Evolutionary conservation across 2,329 filamentous ascomycete species (phyloP).

Genomic region (Ophiobolus disseminans): DNA sequence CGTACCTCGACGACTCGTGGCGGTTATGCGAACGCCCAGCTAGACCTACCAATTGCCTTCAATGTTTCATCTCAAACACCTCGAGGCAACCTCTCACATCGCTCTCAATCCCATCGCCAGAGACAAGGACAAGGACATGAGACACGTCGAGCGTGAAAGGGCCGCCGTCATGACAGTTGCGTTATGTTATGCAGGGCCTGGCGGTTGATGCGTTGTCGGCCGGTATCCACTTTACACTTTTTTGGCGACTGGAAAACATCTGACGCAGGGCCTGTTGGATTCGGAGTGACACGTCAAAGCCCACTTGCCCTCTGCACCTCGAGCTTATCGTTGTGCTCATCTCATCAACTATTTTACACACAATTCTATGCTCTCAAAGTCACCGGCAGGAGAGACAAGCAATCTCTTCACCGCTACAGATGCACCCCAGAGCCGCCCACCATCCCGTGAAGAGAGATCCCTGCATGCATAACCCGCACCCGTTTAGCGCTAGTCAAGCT

Average conservation of each 20-base stretch:
- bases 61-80: constrained; percentile 28
- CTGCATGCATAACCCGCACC: constrained; percentile 9
- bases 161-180: constrained; percentile 2
- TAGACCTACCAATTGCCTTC: constrained; percentile 18
- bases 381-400: too few relatives aligned
- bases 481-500: constrained; percentile 5
- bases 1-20: constrained; percentile 17
- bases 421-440: constrained; percentile 2
- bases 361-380: too few relatives aligned
- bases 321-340: too few relatives aligned
- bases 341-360: too few relatives aligned
- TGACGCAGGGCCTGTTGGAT: not conserved
- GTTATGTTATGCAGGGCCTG: constrained; percentile 21
- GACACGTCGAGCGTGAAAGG: constrained; percentile 3
- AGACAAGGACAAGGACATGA: constrained; percentile 1
- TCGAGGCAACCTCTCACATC: constrained; percentile 28
- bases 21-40: constrained; percentile 21
- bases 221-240: not conserved
- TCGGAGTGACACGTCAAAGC: too few relatives aligned
- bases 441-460: not conserved
- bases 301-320: too few relatives aligned
- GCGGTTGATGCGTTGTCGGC: constrained; percentile 34
- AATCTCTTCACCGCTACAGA: constrained; percentile 6
- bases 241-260: not conserved
- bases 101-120: not conserved